These are phyloP conservation scores for Lyophyllum atratum DNA, from an alignment of 768 basidiomycete species.

Conservation along the genomic window DNA sequence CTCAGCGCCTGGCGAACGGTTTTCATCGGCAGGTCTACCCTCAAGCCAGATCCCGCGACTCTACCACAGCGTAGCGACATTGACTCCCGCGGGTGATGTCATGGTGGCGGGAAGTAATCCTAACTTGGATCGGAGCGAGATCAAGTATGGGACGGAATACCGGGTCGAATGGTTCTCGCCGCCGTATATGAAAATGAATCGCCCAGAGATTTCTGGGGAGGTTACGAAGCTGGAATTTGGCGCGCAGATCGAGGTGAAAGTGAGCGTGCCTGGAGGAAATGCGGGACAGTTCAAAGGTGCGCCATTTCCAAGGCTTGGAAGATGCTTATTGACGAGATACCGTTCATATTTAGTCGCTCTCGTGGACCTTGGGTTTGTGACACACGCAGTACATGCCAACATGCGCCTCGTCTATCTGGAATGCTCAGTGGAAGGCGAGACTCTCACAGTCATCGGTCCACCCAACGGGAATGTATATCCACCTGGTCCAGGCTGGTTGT, in stretches of 20 bases:
- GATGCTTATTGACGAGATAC: neutral
- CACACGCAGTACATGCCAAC: constrained; percentile 77
- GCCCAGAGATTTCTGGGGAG: constrained; percentile 50
- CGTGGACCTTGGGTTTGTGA: constrained; percentile 84
- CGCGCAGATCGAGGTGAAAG: constrained; percentile 34
- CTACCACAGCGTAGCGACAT: constrained; percentile 83
- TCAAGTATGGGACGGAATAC: constrained; percentile 83
- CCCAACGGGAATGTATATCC: constrained; percentile 69
- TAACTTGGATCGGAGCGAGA: constrained; percentile 74
- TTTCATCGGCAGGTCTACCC: constrained; percentile 58
- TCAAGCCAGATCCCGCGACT: constrained; percentile 69
- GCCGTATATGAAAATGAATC: constrained; percentile 67
- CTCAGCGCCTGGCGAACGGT: constrained; percentile 56
- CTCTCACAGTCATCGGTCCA: constrained; percentile 63
- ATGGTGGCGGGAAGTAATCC: constrained; percentile 87
- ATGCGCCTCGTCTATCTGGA: constrained; percentile 72
- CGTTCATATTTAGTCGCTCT: constrained; percentile 51
- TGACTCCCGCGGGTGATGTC: constrained; percentile 69
- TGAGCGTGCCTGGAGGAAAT: constrained; percentile 38
- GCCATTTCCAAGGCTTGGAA: constrained; percentile 4
- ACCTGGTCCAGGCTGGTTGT: constrained; percentile 81
- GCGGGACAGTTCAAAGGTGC: constrained; percentile 32
- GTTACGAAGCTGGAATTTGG: constrained; percentile 46
- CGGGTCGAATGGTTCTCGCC: constrained; percentile 86
- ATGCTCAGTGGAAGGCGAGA: constrained; percentile 38